A percentile compares a stretch with the other conserved stretches of the same genome.
Evolutionary conservation across 192 early-diverging fungal genomes (phyloP).

Genomic region (Phycomyces nitens): DNA sequence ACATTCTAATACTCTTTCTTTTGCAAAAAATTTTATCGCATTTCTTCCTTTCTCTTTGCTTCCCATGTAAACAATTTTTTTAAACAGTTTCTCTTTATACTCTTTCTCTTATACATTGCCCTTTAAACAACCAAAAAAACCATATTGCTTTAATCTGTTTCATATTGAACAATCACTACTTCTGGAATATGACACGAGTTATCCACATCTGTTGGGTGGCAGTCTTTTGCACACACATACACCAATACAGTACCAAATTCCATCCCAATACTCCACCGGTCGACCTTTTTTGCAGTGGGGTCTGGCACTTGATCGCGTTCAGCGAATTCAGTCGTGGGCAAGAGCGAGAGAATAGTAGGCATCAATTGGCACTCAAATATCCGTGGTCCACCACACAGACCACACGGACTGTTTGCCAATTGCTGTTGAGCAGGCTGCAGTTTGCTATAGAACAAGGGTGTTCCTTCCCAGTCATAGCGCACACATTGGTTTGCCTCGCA

Average conservation of each 20-base stretch:
- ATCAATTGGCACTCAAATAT: constrained; percentile 92
- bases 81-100: no score
- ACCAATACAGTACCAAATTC: constrained; percentile 89
- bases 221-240: constrained; percentile 78
- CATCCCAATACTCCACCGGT: constrained; percentile 68
- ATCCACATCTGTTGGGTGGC: constrained; percentile 42
- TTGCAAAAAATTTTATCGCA: no score
- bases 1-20: no score
- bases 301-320: constrained; percentile 38
- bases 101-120: no score
- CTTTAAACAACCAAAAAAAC: no score
- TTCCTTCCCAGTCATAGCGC: constrained; percentile 70
- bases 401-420: constrained; percentile 50
- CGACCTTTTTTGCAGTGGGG: constrained; percentile 29
- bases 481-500: constrained; percentile 82
- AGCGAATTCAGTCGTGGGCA: constrained; percentile 60
- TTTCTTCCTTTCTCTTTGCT: no score
- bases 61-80: no score
- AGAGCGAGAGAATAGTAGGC: constrained; percentile 74
- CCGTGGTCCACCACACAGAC: constrained; percentile 59
- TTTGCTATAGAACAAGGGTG: constrained; percentile 61
- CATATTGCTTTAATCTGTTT: constrained; percentile 22
- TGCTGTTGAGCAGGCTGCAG: constrained; percentile 9
- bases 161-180: constrained; percentile 56
- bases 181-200: constrained; percentile 59